Base-by-base conservation (phyloP, 768 basidiomycete genomes). In the Suillus luteus region DNA sequence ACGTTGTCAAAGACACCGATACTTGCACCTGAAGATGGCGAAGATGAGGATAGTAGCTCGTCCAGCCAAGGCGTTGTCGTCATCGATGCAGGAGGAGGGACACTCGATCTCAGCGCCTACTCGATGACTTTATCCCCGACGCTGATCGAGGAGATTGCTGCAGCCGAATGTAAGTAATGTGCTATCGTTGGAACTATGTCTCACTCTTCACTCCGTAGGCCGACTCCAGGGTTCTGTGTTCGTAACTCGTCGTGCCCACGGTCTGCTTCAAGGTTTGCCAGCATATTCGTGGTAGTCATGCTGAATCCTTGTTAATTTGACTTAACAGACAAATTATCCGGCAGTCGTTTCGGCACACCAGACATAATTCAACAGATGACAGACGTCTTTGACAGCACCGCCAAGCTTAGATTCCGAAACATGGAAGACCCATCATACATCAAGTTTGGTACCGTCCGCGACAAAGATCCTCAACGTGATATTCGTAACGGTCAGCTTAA, bases 61-160 rank as follows among this genome's bases (percentile, higher is more conserved):
- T 63, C 62, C 0, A 75, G 75, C 1, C 68, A 72, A 37, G 77
- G 78, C 1, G 71, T 84, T 7, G 76, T 83, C 19, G 69, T 86
- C 17, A 78, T 85, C 10, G 85, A 86, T 67, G 83, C 82, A 9
- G 85, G 85, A 11, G 82, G 82, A 24, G 77, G 78, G 4, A 81
- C 78, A 6, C 71, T 79, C 5, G 81, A 80, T 59, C 41, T 81
- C 44, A 84, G 82, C 66, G 79, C 76, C 61, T 80, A 72, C 74
- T 75, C 68, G 31, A 78, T 81, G 73, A 77, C 70, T 27, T 67
- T 75, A 52, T 79, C 80, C 14, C 77, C 79, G 62, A 58, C 78
- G 67, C 69, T 69, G 19, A 77, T 82, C 22, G 71, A 83, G 46
- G 79, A 81, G 64, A 71, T 81, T 52, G 71, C 72, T 15, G 72